These are phyloP conservation scores for Diaporthe sp. DNA, from an alignment of 2,329 filamentous ascomycete genomes.

Conservation along the genomic window DNA sequence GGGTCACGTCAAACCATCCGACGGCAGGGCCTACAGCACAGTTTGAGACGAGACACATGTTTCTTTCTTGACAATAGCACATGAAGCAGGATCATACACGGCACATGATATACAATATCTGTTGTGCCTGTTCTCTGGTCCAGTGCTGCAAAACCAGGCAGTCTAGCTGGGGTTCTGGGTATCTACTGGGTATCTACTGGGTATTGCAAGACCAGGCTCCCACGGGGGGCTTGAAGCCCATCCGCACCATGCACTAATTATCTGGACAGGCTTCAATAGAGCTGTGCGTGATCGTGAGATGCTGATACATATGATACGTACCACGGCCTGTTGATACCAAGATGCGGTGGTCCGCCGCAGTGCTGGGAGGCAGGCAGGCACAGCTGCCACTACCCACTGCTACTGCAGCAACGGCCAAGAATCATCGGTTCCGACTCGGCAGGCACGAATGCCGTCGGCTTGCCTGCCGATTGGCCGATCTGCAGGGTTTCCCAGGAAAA, in stretches of 20 bases:
- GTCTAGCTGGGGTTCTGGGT: too few species aligned
- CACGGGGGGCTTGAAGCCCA: not conserved
- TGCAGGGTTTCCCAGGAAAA: constrained; percentile 16
- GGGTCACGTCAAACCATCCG: not conserved
- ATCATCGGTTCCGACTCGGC: constrained; percentile 23
- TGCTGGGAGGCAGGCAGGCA: too few species aligned
- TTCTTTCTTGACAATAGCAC: not conserved
- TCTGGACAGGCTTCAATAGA: not conserved
- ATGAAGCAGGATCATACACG: not conserved
- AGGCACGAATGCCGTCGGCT: constrained; percentile 14
- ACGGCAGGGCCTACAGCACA: not conserved
- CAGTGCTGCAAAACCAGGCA: not conserved
- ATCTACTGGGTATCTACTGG: not conserved
- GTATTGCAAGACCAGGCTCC: not conserved
- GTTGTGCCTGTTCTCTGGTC: not conserved
- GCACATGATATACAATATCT: not conserved
- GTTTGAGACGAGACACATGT: not conserved
- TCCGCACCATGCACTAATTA: not conserved
- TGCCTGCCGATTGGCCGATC: constrained; percentile 26
- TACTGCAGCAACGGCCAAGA: constrained; percentile 11
- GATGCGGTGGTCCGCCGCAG: not conserved
- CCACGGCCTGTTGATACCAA: not conserved
- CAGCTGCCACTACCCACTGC: not conserved
- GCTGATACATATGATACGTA: not conserved
- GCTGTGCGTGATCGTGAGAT: not conserved